Evolutionary conservation across 2,329 filamentous ascomycete genomes (phyloP).

Genomic region (Pestalotiopsis sp.): DNA sequence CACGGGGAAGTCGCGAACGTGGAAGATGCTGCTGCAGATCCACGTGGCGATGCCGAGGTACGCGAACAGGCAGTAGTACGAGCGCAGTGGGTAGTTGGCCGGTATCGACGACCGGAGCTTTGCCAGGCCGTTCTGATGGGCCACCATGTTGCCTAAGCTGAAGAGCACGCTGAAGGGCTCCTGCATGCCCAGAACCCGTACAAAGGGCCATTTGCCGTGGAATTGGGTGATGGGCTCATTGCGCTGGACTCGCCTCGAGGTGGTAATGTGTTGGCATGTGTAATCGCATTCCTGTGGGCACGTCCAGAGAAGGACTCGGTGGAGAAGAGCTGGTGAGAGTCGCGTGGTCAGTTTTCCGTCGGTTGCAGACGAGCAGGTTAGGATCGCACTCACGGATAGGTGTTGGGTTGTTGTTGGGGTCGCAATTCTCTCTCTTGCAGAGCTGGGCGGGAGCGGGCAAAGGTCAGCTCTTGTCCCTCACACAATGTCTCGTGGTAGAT

Average conservation of each 20-base stretch:
- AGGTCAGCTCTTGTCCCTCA: conserved; percentile 14
- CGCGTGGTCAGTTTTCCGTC: conserved; percentile 11
- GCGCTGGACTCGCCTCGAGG: conserved; percentile 66
- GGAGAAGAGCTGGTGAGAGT: conserved; percentile 68
- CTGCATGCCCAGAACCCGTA: conserved; percentile 87
- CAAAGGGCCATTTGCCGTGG: conserved; percentile 98
- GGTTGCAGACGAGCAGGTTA: not conserved
- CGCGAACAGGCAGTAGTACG: conserved; percentile 80
- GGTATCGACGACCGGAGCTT: conserved; percentile 74
- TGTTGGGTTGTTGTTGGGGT: conserved; percentile 57
- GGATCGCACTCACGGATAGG: conserved; percentile 66
- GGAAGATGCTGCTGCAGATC: conserved; percentile 89
- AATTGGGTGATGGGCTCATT: conserved; percentile 81
- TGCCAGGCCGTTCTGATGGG: conserved; percentile 77
- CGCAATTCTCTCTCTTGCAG: conserved; percentile 81
- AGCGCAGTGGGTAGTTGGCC: conserved; percentile 71
- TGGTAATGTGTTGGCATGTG: conserved; percentile 93
- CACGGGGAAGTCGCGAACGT: conserved; percentile 80
- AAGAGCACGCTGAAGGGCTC: conserved; percentile 94
- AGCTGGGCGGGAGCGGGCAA: conserved; percentile 53
- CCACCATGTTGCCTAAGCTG: conserved; percentile 86
- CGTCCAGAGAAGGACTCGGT: conserved; percentile 86
- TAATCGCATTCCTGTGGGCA: conserved; percentile 97
- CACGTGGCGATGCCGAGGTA: conserved; percentile 83
- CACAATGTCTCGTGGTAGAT: conserved; percentile 8